phyloP scores from a whole-genome alignment of 2,329 filamentous ascomycete genomes.

The Phaeosphaeriaceae sp. region DNA sequence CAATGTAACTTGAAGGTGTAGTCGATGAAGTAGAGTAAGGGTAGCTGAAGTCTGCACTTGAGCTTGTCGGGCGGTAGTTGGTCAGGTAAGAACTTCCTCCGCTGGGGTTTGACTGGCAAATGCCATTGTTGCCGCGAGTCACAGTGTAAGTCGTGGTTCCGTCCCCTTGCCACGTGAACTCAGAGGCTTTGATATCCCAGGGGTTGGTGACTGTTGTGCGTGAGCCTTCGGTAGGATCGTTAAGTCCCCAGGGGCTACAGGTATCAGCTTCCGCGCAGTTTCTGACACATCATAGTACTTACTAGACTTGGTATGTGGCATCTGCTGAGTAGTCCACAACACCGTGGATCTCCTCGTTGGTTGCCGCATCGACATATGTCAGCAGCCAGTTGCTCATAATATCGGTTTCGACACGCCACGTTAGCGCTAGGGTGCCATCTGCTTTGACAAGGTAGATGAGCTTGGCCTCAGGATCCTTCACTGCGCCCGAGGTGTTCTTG shows the following conservation, averaged over 20 bases:
- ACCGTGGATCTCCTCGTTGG: constrained; percentile 58
- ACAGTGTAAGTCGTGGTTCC: constrained; percentile 55
- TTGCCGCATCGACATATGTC: constrained; percentile 63
- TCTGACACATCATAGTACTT: constrained; percentile 16
- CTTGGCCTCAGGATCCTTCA: constrained; percentile 62
- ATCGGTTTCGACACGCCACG: constrained; percentile 68
- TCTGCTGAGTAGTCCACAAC: constrained; percentile 67
- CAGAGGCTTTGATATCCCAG: constrained; percentile 56
- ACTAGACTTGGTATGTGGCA: constrained; percentile 64
- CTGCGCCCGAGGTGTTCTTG: constrained; percentile 58
- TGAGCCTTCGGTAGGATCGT: constrained; percentile 62
- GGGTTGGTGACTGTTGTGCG: constrained; percentile 59
- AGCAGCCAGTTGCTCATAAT: constrained; percentile 65
- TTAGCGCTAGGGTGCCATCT: constrained; percentile 57
- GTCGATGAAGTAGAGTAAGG: constrained; percentile 28
- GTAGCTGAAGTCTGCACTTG: constrained; percentile 53
- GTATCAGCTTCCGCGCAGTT: constrained; percentile 7
- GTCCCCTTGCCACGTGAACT: constrained; percentile 56
- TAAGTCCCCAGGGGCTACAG: constrained; percentile 56
- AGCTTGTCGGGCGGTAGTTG: constrained; percentile 60
- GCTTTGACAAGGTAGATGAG: constrained; percentile 63
- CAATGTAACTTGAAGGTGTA: constrained; percentile 52
- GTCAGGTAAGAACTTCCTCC: constrained; percentile 52
- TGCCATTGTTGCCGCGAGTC: constrained; percentile 67
- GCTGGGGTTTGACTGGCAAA: constrained; percentile 61